A percentile compares a stretch with the other conserved stretches of the same genome.
Evolutionary conservation across 495 filamentous ascomycete species (phyloP).

Genomic region (Penicillium goetzii): DNA sequence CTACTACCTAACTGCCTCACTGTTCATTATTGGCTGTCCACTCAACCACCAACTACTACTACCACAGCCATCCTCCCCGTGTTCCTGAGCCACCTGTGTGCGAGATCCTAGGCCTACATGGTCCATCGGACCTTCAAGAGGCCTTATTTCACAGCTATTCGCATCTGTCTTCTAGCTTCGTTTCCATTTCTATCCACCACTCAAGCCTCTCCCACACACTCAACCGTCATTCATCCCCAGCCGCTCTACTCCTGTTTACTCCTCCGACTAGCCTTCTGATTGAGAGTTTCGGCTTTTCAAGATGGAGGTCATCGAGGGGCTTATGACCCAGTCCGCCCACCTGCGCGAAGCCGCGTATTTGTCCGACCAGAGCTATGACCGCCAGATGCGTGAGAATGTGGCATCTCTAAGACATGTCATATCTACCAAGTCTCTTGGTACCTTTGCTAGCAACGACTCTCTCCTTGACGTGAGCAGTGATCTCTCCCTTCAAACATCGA

Average conservation of each 20-base stretch:
- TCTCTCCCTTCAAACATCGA: neutral
- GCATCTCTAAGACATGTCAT: slow-evolving; percentile 28
- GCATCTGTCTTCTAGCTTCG: neutral
- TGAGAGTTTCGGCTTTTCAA: neutral
- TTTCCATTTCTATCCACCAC: neutral
- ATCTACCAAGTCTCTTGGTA: slow-evolving; percentile 23
- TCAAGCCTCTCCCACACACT: neutral
- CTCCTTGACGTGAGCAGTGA: slow-evolving; percentile 38
- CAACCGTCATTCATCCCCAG: neutral
- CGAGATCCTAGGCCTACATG: neutral
- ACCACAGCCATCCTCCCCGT: neutral
- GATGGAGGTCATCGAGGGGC: slow-evolving; percentile 21
- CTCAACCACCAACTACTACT: neutral
- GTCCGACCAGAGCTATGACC: slow-evolving; percentile 34
- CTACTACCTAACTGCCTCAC: neutral
- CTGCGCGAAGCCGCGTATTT: slow-evolving; percentile 14
- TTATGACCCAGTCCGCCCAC: slow-evolving; percentile 22
- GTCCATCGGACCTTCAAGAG: neutral
- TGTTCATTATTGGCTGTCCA: neutral
- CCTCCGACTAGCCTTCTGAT: neutral
- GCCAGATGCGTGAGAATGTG: slow-evolving; percentile 34
- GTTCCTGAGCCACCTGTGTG: neutral
- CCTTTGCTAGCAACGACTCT: slow-evolving; percentile 21
- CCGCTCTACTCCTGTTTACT: neutral
- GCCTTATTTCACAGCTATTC: neutral